A percentile compares a stretch with the other conserved stretches of the same genome.
These are phyloP conservation scores for Aspergillus sclerotialis DNA, from an alignment of 2,329 filamentous ascomycete species.

Conservation along the genomic window DNA sequence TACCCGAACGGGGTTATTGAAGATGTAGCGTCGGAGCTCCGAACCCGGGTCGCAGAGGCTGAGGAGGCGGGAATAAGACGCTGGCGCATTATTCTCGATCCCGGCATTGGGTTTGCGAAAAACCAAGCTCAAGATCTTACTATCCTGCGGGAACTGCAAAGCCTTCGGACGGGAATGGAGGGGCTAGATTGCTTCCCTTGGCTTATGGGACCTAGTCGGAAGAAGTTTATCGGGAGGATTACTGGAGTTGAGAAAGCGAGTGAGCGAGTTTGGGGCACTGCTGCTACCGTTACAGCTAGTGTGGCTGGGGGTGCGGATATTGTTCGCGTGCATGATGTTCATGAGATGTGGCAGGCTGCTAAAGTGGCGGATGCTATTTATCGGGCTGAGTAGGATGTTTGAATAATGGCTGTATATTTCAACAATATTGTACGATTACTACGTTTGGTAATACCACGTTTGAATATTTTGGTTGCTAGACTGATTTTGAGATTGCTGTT, in stretches of 20 bases:
- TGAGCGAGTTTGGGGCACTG: slow-evolving; percentile 76
- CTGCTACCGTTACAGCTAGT: slow-evolving; percentile 77
- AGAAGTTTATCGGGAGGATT: slow-evolving; percentile 77
- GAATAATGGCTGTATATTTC: slow-evolving; percentile 10
- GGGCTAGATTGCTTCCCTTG: slow-evolving; percentile 63
- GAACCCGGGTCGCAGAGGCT: slow-evolving; percentile 65
- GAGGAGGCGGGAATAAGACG: slow-evolving; percentile 73
- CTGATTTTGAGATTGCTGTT: no score
- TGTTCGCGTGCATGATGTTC: slow-evolving; percentile 83
- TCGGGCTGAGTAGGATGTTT: slow-evolving; percentile 36
- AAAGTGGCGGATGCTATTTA: slow-evolving; percentile 93
- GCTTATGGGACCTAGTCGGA: slow-evolving; percentile 83
- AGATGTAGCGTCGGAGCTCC: slow-evolving; percentile 62
- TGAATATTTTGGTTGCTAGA: no score
- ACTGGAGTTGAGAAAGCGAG: slow-evolving; percentile 67
- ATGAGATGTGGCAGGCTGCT: slow-evolving; percentile 76
- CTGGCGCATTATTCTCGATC: slow-evolving; percentile 93
- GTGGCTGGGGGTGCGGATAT: slow-evolving; percentile 85
- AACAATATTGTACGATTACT: slow-evolving; percentile 14
- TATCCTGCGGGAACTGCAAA: slow-evolving; percentile 60
- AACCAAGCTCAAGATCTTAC: slow-evolving; percentile 71
- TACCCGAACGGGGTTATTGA: slow-evolving; percentile 64
- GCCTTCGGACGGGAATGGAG: slow-evolving; percentile 44
- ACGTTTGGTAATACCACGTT: no score
- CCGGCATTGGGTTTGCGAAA: slow-evolving; percentile 92